phyloP scores from a whole-genome alignment of 75 land plant genomes.

The Cryptomeria japonica region DNA sequence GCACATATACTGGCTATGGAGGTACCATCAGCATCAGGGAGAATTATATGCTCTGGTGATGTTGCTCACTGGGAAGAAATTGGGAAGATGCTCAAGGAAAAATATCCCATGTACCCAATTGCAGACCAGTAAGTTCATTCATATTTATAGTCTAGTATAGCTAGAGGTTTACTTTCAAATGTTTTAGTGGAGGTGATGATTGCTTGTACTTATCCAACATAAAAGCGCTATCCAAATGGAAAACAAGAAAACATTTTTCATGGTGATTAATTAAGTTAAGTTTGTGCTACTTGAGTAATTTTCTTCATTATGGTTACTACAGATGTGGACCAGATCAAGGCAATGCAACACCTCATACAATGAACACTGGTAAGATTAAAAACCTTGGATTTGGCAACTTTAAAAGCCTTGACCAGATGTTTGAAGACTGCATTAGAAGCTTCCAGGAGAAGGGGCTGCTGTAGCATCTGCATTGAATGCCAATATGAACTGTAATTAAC shows the following conservation, averaged over 20 bases:
- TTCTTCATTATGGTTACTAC: not conserved
- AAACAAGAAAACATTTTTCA: not conserved
- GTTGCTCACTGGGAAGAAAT: slow-evolving; percentile 89
- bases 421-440: slow-evolving; percentile 83
- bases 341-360: slow-evolving; percentile 59
- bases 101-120: slow-evolving; percentile 68
- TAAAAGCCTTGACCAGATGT: slow-evolving; percentile 73
- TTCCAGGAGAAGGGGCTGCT: slow-evolving; percentile 67
- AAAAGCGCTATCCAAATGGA: not conserved
- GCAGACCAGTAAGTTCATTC: slow-evolving; percentile 47
- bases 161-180: not conserved
- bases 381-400: slow-evolving; percentile 62
- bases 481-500: too few relatives aligned
- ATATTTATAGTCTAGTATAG: too few relatives aligned
- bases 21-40: slow-evolving; percentile 58
- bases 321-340: slow-evolving; percentile 71
- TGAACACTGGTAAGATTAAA: slow-evolving; percentile 70
- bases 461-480: not conserved
- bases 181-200: not conserved
- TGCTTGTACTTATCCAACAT: not conserved
- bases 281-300: not conserved
- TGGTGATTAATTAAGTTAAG: not conserved
- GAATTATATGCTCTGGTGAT: slow-evolving; percentile 78
- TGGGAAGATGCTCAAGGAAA: slow-evolving; percentile 62
- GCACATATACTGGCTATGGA: slow-evolving; percentile 85